Conservation (phyloP, 495 filamentous ascomycete genomes). For the Xanthoparmelia taractica region DNA sequence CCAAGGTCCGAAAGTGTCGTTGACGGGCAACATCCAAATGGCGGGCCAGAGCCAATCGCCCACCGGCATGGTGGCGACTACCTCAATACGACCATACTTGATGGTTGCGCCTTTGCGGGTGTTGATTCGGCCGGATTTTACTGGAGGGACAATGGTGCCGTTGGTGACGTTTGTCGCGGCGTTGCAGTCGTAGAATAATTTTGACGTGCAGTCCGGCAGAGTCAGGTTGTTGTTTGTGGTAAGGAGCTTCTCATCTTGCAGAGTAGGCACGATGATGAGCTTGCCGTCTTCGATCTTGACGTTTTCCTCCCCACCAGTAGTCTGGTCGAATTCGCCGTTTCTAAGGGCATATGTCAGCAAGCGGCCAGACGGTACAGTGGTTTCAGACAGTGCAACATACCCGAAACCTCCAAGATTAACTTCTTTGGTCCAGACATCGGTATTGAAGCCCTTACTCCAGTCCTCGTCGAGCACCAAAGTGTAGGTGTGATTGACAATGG, state of each 20-base stretch:
- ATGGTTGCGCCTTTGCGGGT: constrained; percentile 61
- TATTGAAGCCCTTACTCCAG: constrained; percentile 54
- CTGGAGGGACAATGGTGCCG: constrained; percentile 66
- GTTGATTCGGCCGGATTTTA: constrained; percentile 69
- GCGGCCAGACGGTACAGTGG: constrained; percentile 15
- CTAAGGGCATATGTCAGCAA: constrained; percentile 33
- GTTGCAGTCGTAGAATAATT: constrained; percentile 62
- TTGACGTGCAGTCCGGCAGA: constrained; percentile 49
- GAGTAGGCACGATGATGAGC: constrained; percentile 68
- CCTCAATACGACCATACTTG: constrained; percentile 76
- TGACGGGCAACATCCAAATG: constrained; percentile 79
- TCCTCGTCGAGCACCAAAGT: constrained; percentile 63
- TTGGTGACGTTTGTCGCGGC: constrained; percentile 60
- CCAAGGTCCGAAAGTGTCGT: constrained; percentile 67
- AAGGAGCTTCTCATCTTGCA: constrained; percentile 59
- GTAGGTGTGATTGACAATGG: constrained; percentile 62
- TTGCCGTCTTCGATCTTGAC: constrained; percentile 60
- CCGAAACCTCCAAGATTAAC: constrained; percentile 71
- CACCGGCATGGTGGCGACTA: constrained; percentile 61
- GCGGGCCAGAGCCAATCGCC: constrained; percentile 90
- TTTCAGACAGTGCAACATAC: constrained; percentile 40
- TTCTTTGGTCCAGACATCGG: constrained; percentile 65
- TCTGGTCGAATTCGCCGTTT: constrained; percentile 75
- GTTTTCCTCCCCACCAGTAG: constrained; percentile 62
- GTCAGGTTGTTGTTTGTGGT: constrained; percentile 56